A percentile compares a stretch with the other conserved stretches of the same genome.
phyloP scores from a whole-genome alignment of 2,329 filamentous ascomycete species.

The Paracorniculantispora psalliotae region DNA sequence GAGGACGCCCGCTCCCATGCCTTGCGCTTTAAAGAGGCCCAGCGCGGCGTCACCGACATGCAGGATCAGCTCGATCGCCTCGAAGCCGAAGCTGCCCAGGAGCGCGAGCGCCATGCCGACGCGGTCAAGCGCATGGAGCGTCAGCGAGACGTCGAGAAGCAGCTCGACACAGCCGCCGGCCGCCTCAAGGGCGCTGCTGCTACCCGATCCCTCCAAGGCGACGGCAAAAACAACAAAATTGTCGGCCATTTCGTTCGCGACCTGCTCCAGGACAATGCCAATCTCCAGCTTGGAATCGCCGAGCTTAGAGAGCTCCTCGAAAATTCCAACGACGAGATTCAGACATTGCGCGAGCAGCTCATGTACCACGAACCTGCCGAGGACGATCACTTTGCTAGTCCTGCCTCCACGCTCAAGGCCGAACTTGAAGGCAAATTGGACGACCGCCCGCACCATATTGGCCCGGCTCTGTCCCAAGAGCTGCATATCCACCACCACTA shows the following conservation, averaged over 20 bases:
- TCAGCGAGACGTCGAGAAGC: conserved; percentile 74
- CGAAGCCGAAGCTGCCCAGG: conserved; percentile 74
- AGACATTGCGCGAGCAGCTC: conserved; percentile 77
- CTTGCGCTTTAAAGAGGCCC: conserved; percentile 79
- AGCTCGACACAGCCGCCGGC: conserved; percentile 73
- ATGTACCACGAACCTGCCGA: conserved; percentile 68
- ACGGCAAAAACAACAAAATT: conserved; percentile 56
- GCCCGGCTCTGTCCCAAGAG: conserved; percentile 54
- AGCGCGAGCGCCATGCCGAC: conserved; percentile 76
- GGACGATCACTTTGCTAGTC: conserved; percentile 33
- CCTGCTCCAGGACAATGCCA: conserved; percentile 91
- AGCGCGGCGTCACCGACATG: conserved; percentile 70
- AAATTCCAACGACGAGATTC: conserved; percentile 91
- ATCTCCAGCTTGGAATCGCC: conserved; percentile 83
- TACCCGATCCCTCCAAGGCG: conserved; percentile 56
- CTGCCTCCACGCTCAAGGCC: conserved; percentile 57
- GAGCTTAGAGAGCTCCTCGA: conserved; percentile 87
- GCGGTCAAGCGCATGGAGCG: conserved; percentile 79
- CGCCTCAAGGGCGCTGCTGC: conserved; percentile 78
- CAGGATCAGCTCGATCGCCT: conserved; percentile 87
- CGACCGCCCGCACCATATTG: conserved; percentile 4
- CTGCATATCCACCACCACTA: conserved; percentile 95
- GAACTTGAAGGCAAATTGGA: conserved; percentile 58
- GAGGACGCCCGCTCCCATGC: conserved; percentile 75
- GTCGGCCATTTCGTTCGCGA: conserved; percentile 97